Evolutionary conservation across 1,139 yeast genomes (phyloP), one percentile per base, ranked within the genome.

Genomic region (Hansenula anomala): DNA sequence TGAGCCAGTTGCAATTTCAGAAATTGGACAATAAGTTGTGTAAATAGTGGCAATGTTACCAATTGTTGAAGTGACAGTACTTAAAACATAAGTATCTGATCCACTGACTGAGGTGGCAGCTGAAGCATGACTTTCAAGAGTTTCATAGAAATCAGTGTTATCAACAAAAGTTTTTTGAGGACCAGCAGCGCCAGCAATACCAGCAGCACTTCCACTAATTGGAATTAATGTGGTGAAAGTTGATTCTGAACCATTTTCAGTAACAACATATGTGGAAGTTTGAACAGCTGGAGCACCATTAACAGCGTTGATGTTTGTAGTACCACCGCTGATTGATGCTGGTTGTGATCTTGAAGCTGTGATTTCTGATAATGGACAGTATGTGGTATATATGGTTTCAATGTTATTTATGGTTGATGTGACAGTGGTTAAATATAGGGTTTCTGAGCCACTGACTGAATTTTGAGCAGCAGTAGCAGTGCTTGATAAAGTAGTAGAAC

Each of bases 21-120:
- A 43, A 28, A 51, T 30, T 31, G 62, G 60, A 39, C 62, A 58
- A 56, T 60, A 59, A 9, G 63, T 58, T 10, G 63, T 58, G 38
- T 51, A 58, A 2, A 36, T 43, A 4, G 62, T 56, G 11, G 42
- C 47, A 22, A 51, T 41, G 17, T 57, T 59, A 28, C 44, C 33
- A 6, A 39, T 30, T 6, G 58, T 52, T 3, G 48, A 42, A 9
- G 58, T 54, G 13, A 46, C 43, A 13, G 17, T 24, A 10, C 19
- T 19, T 2, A 24, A 15, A 30, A 15, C 15, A 13, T 6, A 11
- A 16, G 19, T n/a, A n/a, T 11, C 14, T 15, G 31, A 16, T n/a
- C 7, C 14, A 12, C 29, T 12, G 5, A 26, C 15, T 18, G 20
- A 4, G 12, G 19, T 12, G 15, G 28, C 23, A 25, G 31, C 17